Conservation (phyloP, 768 basidiomycete genomes). For the Collybia mongolica region DNA sequence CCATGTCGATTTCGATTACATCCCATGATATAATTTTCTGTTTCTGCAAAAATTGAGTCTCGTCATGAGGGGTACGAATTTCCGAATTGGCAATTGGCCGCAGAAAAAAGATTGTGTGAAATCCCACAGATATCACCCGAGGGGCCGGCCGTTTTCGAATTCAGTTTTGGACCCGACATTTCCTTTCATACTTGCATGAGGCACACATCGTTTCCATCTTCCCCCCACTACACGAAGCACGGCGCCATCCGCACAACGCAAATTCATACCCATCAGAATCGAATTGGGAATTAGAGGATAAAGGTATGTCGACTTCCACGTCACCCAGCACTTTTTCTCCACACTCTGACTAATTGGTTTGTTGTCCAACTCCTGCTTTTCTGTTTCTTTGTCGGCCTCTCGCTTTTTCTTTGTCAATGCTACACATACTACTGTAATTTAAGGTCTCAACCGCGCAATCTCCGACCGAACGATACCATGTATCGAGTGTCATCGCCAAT, state of each 20-base stretch:
- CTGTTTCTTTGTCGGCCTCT: background rate
- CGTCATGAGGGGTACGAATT: background rate
- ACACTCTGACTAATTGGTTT: conserved; percentile 6
- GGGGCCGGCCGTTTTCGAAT: background rate
- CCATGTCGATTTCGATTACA: conserved; percentile 18
- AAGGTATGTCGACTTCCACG: conserved; percentile 13
- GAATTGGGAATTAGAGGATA: background rate
- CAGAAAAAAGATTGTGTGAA: background rate
- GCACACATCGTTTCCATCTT: conserved; percentile 1
- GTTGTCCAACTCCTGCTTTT: background rate
- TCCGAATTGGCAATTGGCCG: background rate
- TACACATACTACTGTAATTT: conserved; percentile 4
- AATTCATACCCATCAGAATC: background rate
- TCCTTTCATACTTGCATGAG: conserved; percentile 3
- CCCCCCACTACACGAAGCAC: background rate
- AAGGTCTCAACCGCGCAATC: background rate
- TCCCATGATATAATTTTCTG: conserved; percentile 19
- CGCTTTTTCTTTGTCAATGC: conserved; percentile 3
- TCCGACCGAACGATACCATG: conserved; percentile 32
- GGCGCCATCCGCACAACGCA: background rate
- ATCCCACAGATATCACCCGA: background rate
- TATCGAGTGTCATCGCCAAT: conserved; percentile 55
- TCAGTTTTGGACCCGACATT: background rate
- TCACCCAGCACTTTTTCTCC: conserved; percentile 11
- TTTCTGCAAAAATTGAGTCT: conserved; percentile 12